Evolutionary conservation across 2,329 filamentous ascomycete species (phyloP).

Genomic region (Cladosporium phlei): DNA sequence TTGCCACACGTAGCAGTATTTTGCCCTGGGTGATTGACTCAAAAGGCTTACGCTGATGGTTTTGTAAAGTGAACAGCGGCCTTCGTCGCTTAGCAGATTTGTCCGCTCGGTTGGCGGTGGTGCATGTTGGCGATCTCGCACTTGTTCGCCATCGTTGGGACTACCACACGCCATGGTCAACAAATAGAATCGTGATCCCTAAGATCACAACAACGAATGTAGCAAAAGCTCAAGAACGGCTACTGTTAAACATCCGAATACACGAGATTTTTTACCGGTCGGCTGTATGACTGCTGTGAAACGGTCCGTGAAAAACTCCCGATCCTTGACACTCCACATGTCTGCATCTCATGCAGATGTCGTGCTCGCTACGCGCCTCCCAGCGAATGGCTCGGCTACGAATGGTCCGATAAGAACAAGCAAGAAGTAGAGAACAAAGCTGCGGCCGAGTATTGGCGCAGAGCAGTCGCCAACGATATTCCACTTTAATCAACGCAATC

Average conservation of each 20-base stretch:
- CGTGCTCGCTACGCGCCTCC: not conserved
- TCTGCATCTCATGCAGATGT: not conserved
- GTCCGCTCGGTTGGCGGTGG: not conserved
- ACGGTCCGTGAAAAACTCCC: too few relatives aligned
- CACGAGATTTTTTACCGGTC: constrained; percentile 1
- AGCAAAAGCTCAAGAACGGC: too few relatives aligned
- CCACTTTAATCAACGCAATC: too few relatives aligned
- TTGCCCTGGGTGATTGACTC: too few relatives aligned
- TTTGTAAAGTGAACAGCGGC: constrained; percentile 17
- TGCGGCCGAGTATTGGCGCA: too few relatives aligned
- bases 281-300: not conserved
- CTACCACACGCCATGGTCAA: not conserved
- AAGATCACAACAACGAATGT: too few relatives aligned
- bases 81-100: constrained; percentile 12
- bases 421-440: too few relatives aligned
- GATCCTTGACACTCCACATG: too few relatives aligned
- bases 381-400: too few relatives aligned
- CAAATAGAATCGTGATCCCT: too few relatives aligned
- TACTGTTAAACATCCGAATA: too few relatives aligned
- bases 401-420: constrained; percentile 2
- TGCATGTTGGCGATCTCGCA: not conserved
- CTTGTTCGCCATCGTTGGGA: not conserved
- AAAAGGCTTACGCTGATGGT: constrained; percentile 19
- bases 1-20: not conserved
- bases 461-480: too few relatives aligned